Evolutionary conservation across 805 yeast genomes (phyloP).

Genomic region (Metschnikowia anglica): DNA sequence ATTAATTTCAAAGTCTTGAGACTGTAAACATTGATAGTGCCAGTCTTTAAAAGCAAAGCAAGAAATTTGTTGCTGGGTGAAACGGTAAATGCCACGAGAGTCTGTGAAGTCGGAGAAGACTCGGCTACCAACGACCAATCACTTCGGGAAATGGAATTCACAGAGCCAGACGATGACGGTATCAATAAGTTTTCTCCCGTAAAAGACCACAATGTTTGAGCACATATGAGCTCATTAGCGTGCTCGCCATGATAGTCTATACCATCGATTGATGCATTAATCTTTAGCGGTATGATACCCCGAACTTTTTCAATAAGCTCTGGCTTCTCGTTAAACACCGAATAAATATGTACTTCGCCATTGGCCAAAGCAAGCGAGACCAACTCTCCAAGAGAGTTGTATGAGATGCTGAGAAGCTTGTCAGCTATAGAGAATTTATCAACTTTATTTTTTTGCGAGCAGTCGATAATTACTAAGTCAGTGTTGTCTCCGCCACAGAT

Average conservation of each 20-base stretch:
- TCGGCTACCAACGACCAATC: conserved; percentile 29
- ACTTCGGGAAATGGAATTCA: conserved; percentile 46
- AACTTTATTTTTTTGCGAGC: conserved; percentile 30
- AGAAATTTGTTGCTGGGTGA: conserved; percentile 61
- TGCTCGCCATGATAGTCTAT: conserved; percentile 44
- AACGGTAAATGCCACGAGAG: conserved; percentile 50
- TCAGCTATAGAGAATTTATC: conserved; percentile 45
- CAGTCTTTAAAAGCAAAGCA: conserved; percentile 58
- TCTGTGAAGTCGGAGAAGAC: not conserved
- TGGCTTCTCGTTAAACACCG: conserved; percentile 56
- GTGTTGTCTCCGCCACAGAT: conserved; percentile 69
- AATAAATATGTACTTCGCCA: conserved; percentile 57
- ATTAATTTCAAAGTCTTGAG: conserved; percentile 31
- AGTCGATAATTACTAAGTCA: conserved; percentile 50
- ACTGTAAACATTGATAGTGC: conserved; percentile 57
- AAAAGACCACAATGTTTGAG: conserved; percentile 68
- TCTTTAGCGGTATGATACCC: conserved; percentile 40
- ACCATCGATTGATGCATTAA: conserved; percentile 31
- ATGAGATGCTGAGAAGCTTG: conserved; percentile 55
- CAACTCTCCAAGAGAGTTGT: conserved; percentile 55
- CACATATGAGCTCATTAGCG: conserved; percentile 45
- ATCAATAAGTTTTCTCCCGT: conserved; percentile 68
- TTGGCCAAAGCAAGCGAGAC: conserved; percentile 57
- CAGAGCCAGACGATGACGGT: conserved; percentile 51
- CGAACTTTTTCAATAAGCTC: conserved; percentile 46